These are phyloP conservation scores for Colletotrichum eleusines DNA, from an alignment of 2,329 filamentous ascomycete genomes.

Conservation along the genomic window DNA sequence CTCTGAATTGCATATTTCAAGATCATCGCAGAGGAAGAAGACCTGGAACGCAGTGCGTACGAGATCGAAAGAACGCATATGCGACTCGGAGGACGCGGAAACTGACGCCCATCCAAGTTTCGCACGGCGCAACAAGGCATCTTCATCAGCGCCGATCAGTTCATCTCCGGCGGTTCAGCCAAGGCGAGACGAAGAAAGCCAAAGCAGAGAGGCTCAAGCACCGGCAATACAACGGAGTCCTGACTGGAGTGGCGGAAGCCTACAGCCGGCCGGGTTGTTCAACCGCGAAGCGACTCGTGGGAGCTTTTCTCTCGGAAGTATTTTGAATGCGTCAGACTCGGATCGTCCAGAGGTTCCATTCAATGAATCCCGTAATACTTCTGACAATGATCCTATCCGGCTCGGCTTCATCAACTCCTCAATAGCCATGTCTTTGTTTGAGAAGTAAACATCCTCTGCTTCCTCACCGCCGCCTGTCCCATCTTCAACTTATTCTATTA, in stretches of 20 bases:
- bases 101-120: neutral
- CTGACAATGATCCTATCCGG: conserved; percentile 11
- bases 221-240: conserved; percentile 13
- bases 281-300: conserved; percentile 51
- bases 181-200: neutral
- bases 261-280: conserved; percentile 51
- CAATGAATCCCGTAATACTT: neutral
- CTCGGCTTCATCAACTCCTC: conserved; percentile 23
- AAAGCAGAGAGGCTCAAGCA: neutral
- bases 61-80: neutral
- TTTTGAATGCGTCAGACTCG: conserved; percentile 44
- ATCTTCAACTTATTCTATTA: neutral
- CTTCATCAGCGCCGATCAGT: neutral
- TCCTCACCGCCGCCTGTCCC: neutral
- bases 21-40: conserved; percentile 56
- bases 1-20: conserved; percentile 53
- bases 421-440: conserved; percentile 28
- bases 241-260: conserved; percentile 41
- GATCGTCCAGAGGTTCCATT: neutral
- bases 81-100: no score
- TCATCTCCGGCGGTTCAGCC: neutral
- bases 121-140: neutral
- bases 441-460: conserved; percentile 3
- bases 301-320: conserved; percentile 51
- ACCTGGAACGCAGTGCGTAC: conserved; percentile 50